These are phyloP conservation scores for Arctium minus DNA, from an alignment of 129 eudicot genomes.

Conservation along the genomic window DNA sequence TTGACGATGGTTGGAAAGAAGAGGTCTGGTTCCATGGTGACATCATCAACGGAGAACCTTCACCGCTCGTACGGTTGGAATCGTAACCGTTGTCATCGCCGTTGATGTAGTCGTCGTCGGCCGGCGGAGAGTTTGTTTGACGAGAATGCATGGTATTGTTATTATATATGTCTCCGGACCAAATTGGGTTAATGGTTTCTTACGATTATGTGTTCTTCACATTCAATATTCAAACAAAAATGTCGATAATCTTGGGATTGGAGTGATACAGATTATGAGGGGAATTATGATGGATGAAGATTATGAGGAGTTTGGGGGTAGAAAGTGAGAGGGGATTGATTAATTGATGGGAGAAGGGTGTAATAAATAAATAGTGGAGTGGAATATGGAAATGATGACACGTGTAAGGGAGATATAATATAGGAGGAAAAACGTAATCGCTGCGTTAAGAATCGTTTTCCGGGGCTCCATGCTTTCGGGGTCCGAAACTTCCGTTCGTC, in stretches of 20 bases:
- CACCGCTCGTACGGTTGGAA: constrained; percentile 54
- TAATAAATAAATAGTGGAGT: background rate
- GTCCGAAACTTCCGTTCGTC: constrained; percentile 6
- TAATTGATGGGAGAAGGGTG: constrained; percentile 18
- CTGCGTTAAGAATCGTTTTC: constrained; percentile 22
- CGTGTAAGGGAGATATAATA: constrained; percentile 6
- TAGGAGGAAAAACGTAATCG: constrained; percentile 1
- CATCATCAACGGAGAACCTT: constrained; percentile 87
- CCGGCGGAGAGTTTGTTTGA: constrained; percentile 23
- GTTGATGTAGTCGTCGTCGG: constrained; percentile 26
- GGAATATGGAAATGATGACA: constrained; percentile 18
- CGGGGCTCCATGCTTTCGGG: background rate
- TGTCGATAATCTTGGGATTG: background rate
- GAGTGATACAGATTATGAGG: background rate
- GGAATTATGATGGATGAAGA: background rate
- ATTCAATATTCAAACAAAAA: background rate
- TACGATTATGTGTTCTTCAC: background rate
- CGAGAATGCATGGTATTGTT: constrained; percentile 32
- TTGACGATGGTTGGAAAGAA: constrained; percentile 42
- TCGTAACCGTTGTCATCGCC: constrained; percentile 58
- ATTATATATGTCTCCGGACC: background rate
- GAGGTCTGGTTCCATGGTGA: constrained; percentile 73
- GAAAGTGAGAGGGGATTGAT: constrained; percentile 24
- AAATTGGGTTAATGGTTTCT: background rate
- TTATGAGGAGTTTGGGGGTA: background rate